Percentiles rank a stretch among this genome's conserved stretches.
phyloP scores from a whole-genome alignment of 2,329 filamentous ascomycete genomes.

The Arthroderma sp. region DNA sequence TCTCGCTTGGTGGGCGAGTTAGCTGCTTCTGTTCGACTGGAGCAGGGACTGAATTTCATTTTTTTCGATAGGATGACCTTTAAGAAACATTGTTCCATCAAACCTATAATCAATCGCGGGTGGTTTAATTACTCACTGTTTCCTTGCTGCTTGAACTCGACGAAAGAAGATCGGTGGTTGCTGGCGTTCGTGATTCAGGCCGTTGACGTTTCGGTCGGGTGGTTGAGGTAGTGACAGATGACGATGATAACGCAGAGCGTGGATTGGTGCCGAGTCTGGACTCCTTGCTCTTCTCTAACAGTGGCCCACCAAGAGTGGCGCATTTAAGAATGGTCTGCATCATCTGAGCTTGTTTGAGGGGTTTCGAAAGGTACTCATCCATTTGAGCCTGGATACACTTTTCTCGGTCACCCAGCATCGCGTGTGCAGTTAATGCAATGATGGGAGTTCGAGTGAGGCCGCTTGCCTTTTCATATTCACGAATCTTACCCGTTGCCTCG shows the following conservation, averaged over 20 bases:
- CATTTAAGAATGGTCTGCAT: constrained; percentile 97
- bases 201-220: constrained; percentile 11
- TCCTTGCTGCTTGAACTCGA: background rate
- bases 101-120: no score
- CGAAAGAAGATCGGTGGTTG: constrained; percentile 4
- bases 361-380: constrained; percentile 97
- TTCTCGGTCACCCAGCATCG: constrained; percentile 95
- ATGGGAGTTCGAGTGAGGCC: constrained; percentile 78
- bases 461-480: constrained; percentile 79
- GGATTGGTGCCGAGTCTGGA: constrained; percentile 5
- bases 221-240: constrained; percentile 1
- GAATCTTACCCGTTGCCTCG: constrained; percentile 90
- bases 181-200: constrained; percentile 44
- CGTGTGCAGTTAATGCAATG: constrained; percentile 91
- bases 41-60: no score
- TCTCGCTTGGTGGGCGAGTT: no score
- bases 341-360: constrained; percentile 88
- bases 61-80: no score
- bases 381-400: constrained; percentile 98
- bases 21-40: no score
- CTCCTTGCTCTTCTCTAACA: constrained; percentile 32
- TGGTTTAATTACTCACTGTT: constrained; percentile 2
- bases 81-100: no score
- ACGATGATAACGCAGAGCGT: background rate
- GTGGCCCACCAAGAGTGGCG: constrained; percentile 60